These are phyloP conservation scores for Magnaporthiopsis incrustans DNA, from an alignment of 2,329 filamentous ascomycete genomes.

Conservation along the genomic window DNA sequence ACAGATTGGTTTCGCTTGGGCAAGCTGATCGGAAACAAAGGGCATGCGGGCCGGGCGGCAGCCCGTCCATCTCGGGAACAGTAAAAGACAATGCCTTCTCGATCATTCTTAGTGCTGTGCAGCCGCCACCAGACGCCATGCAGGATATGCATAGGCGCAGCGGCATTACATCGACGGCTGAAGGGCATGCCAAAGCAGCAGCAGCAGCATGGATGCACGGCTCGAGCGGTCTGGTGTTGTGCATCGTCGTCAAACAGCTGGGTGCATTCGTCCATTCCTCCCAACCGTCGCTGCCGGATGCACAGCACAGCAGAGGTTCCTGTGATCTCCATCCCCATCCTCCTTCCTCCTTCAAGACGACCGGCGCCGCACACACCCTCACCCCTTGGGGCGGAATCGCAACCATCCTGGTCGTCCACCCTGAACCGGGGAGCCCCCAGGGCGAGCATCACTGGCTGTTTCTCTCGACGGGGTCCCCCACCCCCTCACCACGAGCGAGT, in stretches of 20 bases:
- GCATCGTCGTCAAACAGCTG: background rate
- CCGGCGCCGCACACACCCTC: background rate
- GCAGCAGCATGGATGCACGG: background rate
- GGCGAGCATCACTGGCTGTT: background rate
- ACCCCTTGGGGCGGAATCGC: background rate
- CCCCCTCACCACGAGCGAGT: background rate
- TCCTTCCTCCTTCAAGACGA: conserved; percentile 12
- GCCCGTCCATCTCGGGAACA: background rate
- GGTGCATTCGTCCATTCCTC: background rate
- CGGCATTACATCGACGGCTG: background rate
- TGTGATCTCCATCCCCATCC: background rate
- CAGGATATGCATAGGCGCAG: background rate
- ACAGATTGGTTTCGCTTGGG: background rate
- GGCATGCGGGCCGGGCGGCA: background rate
- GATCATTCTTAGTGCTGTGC: background rate
- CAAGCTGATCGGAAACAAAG: background rate
- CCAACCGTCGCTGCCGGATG: background rate
- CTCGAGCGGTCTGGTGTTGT: background rate
- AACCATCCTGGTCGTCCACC: background rate
- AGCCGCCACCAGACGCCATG: background rate
- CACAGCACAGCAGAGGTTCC: background rate
- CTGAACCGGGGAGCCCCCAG: background rate
- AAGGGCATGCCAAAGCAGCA: too few relatives aligned
- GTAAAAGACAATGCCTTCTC: background rate
- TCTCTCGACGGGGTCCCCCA: background rate